Percentiles rank a stretch among this genome's conserved stretches.
Conservation (phyloP, 208 protist genomes). For the Crithidia bombi region DNA sequence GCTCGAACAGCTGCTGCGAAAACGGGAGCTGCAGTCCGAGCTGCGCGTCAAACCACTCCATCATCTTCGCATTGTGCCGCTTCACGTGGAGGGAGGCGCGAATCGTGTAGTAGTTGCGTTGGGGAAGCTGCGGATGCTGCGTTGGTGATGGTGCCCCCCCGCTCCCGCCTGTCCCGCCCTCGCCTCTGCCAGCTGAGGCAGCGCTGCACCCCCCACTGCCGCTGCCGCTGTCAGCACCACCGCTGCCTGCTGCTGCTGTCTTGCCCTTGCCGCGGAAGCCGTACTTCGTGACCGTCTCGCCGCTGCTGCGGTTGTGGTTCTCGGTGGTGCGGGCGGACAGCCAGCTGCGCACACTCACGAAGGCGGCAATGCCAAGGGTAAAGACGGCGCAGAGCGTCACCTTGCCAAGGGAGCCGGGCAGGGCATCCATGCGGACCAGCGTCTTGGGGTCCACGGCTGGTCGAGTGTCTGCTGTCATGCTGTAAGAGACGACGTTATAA, state of each 20-base stretch:
- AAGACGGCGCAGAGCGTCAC: conserved; percentile 30
- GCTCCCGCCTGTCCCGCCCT: background rate
- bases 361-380: conserved; percentile 29
- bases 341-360: conserved; percentile 28
- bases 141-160: conserved; percentile 4
- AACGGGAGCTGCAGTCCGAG: conserved; percentile 75
- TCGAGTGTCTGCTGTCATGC: conserved; percentile 4
- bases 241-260: background rate
- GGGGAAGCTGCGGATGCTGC: conserved; percentile 32
- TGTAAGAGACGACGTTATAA: background rate
- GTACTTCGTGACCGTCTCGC: background rate
- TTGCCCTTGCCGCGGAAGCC: conserved; percentile 4
- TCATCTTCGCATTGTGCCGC: conserved; percentile 57
- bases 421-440: conserved; percentile 21
- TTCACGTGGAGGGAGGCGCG: conserved; percentile 73
- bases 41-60: conserved; percentile 83
- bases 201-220: background rate
- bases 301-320: background rate
- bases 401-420: conserved; percentile 33
- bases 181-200: background rate
- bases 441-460: background rate
- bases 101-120: conserved; percentile 60
- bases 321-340: conserved; percentile 16
- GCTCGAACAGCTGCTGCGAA: conserved; percentile 73
- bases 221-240: background rate